These are phyloP conservation scores for Chaetomium fimeti DNA, from an alignment of 495 filamentous ascomycete species.

Conservation along the genomic window DNA sequence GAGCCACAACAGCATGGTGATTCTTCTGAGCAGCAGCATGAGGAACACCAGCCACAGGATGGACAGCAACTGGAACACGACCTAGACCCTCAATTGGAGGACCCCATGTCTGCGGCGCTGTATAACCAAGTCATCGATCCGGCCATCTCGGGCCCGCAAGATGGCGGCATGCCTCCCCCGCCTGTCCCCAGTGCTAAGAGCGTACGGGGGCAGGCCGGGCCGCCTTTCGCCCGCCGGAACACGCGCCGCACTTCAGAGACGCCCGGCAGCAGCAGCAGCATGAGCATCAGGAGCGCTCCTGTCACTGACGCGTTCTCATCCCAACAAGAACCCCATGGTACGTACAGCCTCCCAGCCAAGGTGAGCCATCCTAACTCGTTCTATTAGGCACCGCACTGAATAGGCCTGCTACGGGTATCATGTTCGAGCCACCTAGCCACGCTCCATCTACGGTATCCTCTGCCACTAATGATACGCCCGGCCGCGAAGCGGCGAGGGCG, in stretches of 20 bases:
- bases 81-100: constrained; percentile 9
- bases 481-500: constrained; percentile 7
- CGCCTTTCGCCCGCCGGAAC: constrained; percentile 22
- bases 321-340: constrained; percentile 25
- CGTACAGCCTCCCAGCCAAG: neutral
- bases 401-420: neutral
- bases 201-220: constrained; percentile 10
- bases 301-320: constrained; percentile 22
- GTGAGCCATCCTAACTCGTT: neutral
- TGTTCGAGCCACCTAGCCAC: neutral
- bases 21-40: constrained; percentile 6
- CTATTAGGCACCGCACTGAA: neutral
- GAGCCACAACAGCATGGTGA: neutral
- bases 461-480: constrained; percentile 14
- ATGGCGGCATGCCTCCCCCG: constrained; percentile 31
- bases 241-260: constrained; percentile 21
- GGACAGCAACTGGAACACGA: constrained; percentile 6
- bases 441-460: neutral
- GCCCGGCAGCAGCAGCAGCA: no score
- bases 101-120: neutral
- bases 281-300: constrained; percentile 27
- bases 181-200: constrained; percentile 25
- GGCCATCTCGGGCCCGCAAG: constrained; percentile 26
- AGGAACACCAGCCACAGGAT: constrained; percentile 20
- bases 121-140: constrained; percentile 26